Base-by-base conservation (phyloP, 176 grass and related monocot genomes). In the Eleusine indica region DNA sequence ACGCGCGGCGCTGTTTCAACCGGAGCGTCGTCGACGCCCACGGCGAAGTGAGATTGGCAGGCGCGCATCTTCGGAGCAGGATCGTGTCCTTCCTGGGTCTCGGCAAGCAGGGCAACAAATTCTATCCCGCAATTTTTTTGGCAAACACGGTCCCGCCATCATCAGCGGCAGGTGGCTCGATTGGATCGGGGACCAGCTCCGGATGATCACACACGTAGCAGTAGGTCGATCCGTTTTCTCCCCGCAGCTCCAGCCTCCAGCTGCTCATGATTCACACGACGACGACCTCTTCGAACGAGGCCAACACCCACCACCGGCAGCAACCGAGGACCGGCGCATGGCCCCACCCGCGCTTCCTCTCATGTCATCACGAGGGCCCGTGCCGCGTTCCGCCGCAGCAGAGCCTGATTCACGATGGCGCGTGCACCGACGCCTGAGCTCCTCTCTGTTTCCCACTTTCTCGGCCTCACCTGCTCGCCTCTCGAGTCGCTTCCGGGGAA, bases 171-270 rank as follows among this genome's bases (percentile, higher is more conserved):
- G 63, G 39, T 47, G 87, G 4, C 39, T 75, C 13, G 7, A 29
- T 35, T 35, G 11, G 44, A 10, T 64, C 9, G 9, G 68, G 81
- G 87, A 79, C 81, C 81, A 80, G 14, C 48, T 35, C 87, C 82
- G 15, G 10, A 63, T 29, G 49, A 42, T 74, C 68, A 0, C 54
- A 10, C 71, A 48, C 79, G 7, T 9, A 58, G 4, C 4, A 48
- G 3, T 1, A 44, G 47, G 8, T 60, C 8, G 65, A 73, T 56
- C 71, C 47, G 54, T 60, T 35, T 35, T 35, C 62, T 4, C 48
- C 17, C 8, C 9, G 2, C 48, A 7, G 19, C 54, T n/a, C 18
- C 49, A 2, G 4, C 19, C 32, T 68, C 71, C 75, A 68, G 61
- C 79, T 62, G 30, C 66, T 43, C 22, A 47, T 49, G 77, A 85